Evolutionary conservation across 306 rosid species (phyloP).

Genomic region (Prunus salicina): DNA sequence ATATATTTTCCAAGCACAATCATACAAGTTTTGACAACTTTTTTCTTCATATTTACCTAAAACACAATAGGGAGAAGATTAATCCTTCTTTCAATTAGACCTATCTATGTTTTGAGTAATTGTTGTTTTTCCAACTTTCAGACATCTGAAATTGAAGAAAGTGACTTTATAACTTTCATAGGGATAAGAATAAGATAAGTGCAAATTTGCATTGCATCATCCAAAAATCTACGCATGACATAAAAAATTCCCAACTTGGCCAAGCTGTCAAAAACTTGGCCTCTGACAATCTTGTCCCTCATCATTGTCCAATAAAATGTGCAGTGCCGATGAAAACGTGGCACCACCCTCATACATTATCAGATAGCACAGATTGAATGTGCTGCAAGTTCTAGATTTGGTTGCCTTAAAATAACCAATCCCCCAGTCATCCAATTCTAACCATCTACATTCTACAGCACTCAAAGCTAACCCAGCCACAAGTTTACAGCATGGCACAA

Average conservation of each 20-base stretch:
- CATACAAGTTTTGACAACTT: too few species aligned
- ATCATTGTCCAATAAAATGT: conserved; percentile 26
- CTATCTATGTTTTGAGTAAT: neutral
- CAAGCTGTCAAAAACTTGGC: conserved; percentile 16
- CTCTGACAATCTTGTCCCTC: conserved; percentile 22
- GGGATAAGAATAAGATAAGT: conserved; percentile 16
- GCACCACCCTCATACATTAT: conserved; percentile 20
- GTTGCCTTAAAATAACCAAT: neutral
- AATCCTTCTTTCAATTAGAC: neutral
- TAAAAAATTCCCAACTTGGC: conserved; percentile 13
- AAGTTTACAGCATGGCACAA: conserved; percentile 2
- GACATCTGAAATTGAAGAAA: neutral
- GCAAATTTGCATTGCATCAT: conserved; percentile 8
- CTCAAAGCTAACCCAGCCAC: neutral
- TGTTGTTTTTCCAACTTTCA: neutral
- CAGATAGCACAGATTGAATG: conserved; percentile 18
- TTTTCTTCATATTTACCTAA: too few species aligned
- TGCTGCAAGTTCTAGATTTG: conserved; percentile 22
- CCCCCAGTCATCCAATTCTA: neutral
- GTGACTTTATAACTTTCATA: neutral
- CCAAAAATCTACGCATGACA: neutral
- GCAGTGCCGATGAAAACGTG: conserved; percentile 21
- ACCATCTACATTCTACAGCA: neutral
- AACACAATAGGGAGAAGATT: too few species aligned
- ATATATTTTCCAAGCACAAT: neutral